A percentile compares a stretch with the other conserved stretches of the same genome.
Conservation (phyloP, 768 basidiomycete genomes). For the Rhodotorula babjevae region DNA sequence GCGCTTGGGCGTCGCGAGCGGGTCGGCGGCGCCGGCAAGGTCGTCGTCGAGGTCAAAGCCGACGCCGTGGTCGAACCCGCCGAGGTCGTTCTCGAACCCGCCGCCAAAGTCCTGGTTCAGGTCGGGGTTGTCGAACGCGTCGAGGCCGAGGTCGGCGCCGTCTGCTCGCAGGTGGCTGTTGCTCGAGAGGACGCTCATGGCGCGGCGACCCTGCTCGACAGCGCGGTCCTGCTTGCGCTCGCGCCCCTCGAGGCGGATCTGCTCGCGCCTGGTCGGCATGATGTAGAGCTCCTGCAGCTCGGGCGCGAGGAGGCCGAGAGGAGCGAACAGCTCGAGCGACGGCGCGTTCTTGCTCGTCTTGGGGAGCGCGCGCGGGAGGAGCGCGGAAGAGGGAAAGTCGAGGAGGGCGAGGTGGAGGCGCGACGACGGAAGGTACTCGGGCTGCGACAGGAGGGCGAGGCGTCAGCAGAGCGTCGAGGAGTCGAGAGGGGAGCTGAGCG, state of each 20-base stretch:
- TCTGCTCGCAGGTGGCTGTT: slow-evolving; percentile 7
- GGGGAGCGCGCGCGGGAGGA: slow-evolving; percentile 65
- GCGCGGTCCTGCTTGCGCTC: slow-evolving; percentile 7
- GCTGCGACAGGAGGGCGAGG: slow-evolving; percentile 44
- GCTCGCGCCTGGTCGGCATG: slow-evolving; percentile 47
- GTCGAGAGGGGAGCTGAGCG: not conserved
- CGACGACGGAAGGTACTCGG: slow-evolving; percentile 79
- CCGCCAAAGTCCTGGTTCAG: slow-evolving; percentile 19
- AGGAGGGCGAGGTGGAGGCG: slow-evolving; percentile 77
- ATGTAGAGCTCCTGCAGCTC: slow-evolving; percentile 80
- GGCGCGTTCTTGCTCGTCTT: slow-evolving; percentile 63
- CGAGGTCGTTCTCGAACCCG: slow-evolving; percentile 29
- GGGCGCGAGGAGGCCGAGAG: slow-evolving; percentile 67
- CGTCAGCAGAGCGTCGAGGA: not conserved
- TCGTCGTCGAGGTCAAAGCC: slow-evolving; percentile 21
- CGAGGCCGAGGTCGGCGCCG: not conserved
- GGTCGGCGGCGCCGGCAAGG: slow-evolving; percentile 4
- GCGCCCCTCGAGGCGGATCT: slow-evolving; percentile 24
- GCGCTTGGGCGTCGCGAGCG: slow-evolving; percentile 17
- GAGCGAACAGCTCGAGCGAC: slow-evolving; percentile 69
- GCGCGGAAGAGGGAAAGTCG: slow-evolving; percentile 74
- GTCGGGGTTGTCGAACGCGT: slow-evolving; percentile 11
- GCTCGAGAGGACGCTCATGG: slow-evolving; percentile 27
- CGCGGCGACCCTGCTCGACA: slow-evolving; percentile 28
- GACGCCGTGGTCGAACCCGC: slow-evolving; percentile 29